phyloP scores from a whole-genome alignment of 768 basidiomycete genomes.

The Macrolepiota fuliginosa region DNA sequence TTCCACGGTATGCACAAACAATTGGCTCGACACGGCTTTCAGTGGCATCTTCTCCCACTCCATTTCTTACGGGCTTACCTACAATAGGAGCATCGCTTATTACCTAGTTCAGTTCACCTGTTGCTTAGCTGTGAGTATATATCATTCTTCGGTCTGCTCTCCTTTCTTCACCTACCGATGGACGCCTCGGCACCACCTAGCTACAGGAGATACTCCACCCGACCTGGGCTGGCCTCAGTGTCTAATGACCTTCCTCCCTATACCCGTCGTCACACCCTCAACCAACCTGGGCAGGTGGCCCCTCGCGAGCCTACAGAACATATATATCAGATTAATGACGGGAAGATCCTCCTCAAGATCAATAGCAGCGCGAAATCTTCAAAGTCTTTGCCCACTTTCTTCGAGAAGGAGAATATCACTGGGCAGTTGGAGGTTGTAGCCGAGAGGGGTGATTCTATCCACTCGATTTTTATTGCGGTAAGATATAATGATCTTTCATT shows the following conservation, averaged over 20 bases:
- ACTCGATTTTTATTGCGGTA: slow-evolving; percentile 43
- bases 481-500: slow-evolving; percentile 12
- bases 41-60: slow-evolving; percentile 5
- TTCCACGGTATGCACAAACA: slow-evolving; percentile 12
- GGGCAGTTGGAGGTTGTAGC: slow-evolving; percentile 45
- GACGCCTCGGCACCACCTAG: slow-evolving; percentile 47
- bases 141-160: slow-evolving; percentile 7
- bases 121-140: slow-evolving; percentile 11
- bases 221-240: slow-evolving; percentile 48
- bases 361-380: slow-evolving; percentile 51
- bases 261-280: slow-evolving; percentile 44
- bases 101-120: slow-evolving; percentile 15
- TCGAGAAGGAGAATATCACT: slow-evolving; percentile 52
- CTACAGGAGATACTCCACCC: slow-evolving; percentile 48
- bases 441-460: slow-evolving; percentile 52
- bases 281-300: slow-evolving; percentile 31
- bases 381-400: slow-evolving; percentile 49
- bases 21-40: slow-evolving; percentile 16
- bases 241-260: slow-evolving; percentile 48
- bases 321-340: slow-evolving; percentile 37
- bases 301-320: slow-evolving; percentile 49
- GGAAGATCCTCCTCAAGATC: slow-evolving; percentile 43
- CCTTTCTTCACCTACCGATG: slow-evolving; percentile 29
- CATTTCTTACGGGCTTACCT: slow-evolving; percentile 16
- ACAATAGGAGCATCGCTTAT: slow-evolving; percentile 32